Base-by-base conservation (phyloP, 2,329 filamentous ascomycete genomes). In the Colletotrichum eremochloae region DNA sequence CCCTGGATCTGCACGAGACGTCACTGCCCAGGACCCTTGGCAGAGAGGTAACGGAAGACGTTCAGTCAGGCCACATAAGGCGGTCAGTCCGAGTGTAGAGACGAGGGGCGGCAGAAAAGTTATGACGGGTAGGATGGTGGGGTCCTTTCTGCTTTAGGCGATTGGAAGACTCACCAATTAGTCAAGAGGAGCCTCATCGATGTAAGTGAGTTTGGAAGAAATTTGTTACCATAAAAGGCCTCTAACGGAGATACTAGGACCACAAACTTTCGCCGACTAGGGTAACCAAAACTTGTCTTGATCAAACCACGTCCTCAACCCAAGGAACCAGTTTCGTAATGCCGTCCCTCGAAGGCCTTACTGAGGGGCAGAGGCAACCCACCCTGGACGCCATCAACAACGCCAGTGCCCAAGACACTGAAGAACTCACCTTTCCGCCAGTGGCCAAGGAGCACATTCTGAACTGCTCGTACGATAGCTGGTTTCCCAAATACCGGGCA, bases 391-490 rank as follows among this genome's bases (percentile, higher is more conserved):
- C 72, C 24, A 68, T 69, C 48, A 65, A 57, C 31, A 60, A 58
- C 50, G 56, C 64, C 14, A 71, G 62, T 36, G 68, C 72, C 12
- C 67, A 63, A 31, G 75, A 72, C 46, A 74, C 76, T 20, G 74
- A 66, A 57, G 68, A 75, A 70, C 84, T 94, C 24, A 90, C 89
- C 29, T 98, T 99, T 79, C 93, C 95, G 29, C 94, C 94, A 1
- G 89, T 97, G 69, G 94, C 91, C 42, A 93, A 92, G 79, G 90
- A 92, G 58, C 96, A 99, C 79, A 97, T 99, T 73, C 85, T 97
- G 67, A 93, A 98, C 82, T 99, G 96, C 83, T 97, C 96, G 53
- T 98, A 97, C 82, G 93, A 97, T 80, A 90, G 88, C 72, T 99
- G 96, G 96, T 94, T 97, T 78, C 90, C 93, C 60, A 92, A 89